Conservation (phyloP, 805 yeast genomes). For the Lachancea cidri region DNA sequence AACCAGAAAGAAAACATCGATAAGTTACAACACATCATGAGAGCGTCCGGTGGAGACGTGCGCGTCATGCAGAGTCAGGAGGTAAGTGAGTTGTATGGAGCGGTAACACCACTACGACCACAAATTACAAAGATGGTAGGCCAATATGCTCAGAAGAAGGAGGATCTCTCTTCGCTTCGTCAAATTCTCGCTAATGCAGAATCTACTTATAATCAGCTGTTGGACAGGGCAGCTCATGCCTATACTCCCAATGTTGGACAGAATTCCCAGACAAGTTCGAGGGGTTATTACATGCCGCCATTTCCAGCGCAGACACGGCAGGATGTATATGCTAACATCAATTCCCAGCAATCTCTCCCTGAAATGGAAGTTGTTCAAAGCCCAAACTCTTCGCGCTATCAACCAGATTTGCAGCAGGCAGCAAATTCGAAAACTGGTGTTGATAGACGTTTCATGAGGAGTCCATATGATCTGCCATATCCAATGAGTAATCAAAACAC, state of each 20-base stretch:
- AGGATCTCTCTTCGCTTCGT: conserved; percentile 72
- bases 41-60: conserved; percentile 29
- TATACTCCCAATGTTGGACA: conserved; percentile 14
- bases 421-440: background rate
- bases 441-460: no score
- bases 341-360: conserved; percentile 1
- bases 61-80: conserved; percentile 53
- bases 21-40: conserved; percentile 39
- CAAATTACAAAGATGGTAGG: conserved; percentile 71
- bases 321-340: background rate
- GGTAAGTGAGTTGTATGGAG: conserved; percentile 67
- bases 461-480: conserved; percentile 6
- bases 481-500: conserved; percentile 18
- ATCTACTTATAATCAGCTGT: conserved; percentile 59
- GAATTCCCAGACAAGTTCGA: conserved; percentile 24
- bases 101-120: conserved; percentile 67
- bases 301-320: background rate
- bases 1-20: conserved; percentile 64
- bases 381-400: background rate
- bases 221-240: conserved; percentile 46
- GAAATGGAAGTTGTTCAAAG: background rate
- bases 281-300: conserved; percentile 15
- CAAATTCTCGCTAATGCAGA: conserved; percentile 67
- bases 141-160: conserved; percentile 67
- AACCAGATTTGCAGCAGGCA: background rate